phyloP scores from a whole-genome alignment of 805 yeast genomes.

The Yarrowia yakushimensis region DNA sequence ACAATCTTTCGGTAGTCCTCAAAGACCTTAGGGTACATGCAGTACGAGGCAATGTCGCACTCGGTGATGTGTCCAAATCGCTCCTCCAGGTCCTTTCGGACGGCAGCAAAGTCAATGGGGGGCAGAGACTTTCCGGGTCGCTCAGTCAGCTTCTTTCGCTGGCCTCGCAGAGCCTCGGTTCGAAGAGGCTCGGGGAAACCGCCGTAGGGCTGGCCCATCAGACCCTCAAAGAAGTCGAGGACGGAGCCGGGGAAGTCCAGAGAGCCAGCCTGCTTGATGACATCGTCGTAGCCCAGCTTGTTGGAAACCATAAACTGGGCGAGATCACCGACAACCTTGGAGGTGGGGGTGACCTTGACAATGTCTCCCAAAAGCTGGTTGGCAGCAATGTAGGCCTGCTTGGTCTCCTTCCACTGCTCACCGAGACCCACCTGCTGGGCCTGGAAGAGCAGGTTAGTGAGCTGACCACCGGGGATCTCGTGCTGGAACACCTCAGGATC shows the following conservation, averaged over 20 bases:
- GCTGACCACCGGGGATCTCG: constrained; percentile 99
- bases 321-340: constrained; percentile 98
- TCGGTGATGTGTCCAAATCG: constrained; percentile 81
- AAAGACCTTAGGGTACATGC: constrained; percentile 97
- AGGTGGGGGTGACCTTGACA: constrained; percentile 98
- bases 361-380: constrained; percentile 89
- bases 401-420: constrained; percentile 93
- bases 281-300: constrained; percentile 82
- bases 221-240: constrained; percentile 96
- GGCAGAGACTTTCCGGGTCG: constrained; percentile 91
- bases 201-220: constrained; percentile 99
- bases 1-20: constrained; percentile 74
- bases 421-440: constrained; percentile 99
- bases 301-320: constrained; percentile 99
- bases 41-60: constrained; percentile 88
- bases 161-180: constrained; percentile 82
- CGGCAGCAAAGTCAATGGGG: constrained; percentile 73
- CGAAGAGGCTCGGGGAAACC: constrained; percentile 99
- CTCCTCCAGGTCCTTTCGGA: constrained; percentile 67
- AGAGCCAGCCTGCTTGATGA: constrained; percentile 77
- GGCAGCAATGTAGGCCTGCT: constrained; percentile 89
- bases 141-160: constrained; percentile 81
- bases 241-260: constrained; percentile 99
- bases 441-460: constrained; percentile 96
- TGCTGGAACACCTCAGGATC: constrained; percentile 98